These are phyloP conservation scores for Pseudocercospora fijiensis DNA, from an alignment of 2,329 filamentous ascomycete genomes.

Conservation along the genomic window DNA sequence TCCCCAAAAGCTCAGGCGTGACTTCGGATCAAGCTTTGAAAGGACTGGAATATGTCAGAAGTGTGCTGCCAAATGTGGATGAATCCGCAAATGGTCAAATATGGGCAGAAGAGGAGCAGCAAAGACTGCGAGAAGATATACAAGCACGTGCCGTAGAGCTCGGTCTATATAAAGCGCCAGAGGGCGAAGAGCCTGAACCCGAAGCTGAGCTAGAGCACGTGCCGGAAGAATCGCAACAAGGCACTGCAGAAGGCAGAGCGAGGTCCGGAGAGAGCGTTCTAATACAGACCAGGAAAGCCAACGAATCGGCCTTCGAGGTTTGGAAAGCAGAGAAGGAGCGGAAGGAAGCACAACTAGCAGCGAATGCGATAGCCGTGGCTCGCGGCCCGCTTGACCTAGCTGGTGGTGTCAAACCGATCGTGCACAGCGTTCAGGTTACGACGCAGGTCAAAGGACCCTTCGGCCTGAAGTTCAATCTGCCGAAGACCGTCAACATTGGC, in stretches of 20 bases:
- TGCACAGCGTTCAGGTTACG: slow-evolving; percentile 11
- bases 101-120: slow-evolving; percentile 40
- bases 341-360: slow-evolving; percentile 23
- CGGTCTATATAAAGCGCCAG: slow-evolving; percentile 37
- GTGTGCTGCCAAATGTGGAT: slow-evolving; percentile 36
- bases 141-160: slow-evolving; percentile 36
- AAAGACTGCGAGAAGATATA: slow-evolving; percentile 33
- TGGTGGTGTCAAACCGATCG: slow-evolving; percentile 34
- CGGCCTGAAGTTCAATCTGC: slow-evolving; percentile 13
- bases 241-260: slow-evolving; percentile 30
- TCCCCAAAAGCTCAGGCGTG: slow-evolving; percentile 32
- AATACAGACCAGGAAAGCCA: slow-evolving; percentile 29
- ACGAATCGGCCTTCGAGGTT: slow-evolving; percentile 33
- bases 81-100: slow-evolving; percentile 36
- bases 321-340: slow-evolving; percentile 30
- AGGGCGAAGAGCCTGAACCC: slow-evolving; percentile 21
- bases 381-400: slow-evolving; percentile 36
- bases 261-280: slow-evolving; percentile 35
- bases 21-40: slow-evolving; percentile 32
- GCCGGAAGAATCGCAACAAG: slow-evolving; percentile 29
- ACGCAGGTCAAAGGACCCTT: slow-evolving; percentile 13
- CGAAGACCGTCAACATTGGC: slow-evolving; percentile 25
- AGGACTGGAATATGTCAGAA: slow-evolving; percentile 38
- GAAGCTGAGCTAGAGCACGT: slow-evolving; percentile 2
- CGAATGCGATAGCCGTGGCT: slow-evolving; percentile 24